A percentile compares a stretch with the other conserved stretches of the same genome.
phyloP scores from a whole-genome alignment of 352 stramenopile genomes.

The Globisporangium spinosum region DNA sequence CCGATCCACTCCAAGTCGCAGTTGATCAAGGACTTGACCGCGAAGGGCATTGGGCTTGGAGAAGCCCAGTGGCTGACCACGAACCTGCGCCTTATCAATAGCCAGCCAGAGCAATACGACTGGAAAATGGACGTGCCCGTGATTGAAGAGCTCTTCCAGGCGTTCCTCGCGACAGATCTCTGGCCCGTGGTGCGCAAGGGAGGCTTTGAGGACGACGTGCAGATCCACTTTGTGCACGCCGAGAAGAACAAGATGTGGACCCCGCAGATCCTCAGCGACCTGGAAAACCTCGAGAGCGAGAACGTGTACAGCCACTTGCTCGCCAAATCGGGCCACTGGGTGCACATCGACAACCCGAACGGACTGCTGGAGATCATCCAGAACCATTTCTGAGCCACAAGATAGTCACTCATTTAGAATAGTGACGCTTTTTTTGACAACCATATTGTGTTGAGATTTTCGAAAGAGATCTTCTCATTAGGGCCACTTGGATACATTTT shows the following conservation, averaged over 20 bases:
- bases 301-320: conserved; percentile 68
- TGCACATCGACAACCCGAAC: conserved; percentile 80
- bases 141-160: conserved; percentile 68
- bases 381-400: conserved; percentile 24
- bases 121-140: conserved; percentile 83
- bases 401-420: background rate
- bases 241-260: conserved; percentile 81
- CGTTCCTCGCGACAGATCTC: conserved; percentile 62
- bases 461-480: background rate
- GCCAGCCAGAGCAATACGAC: conserved; percentile 56
- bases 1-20: conserved; percentile 70
- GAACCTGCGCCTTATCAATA: conserved; percentile 53
- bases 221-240: conserved; percentile 77
- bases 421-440: conserved; percentile 9
- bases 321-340: conserved; percentile 74
- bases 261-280: conserved; percentile 30
- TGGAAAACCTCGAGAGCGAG: conserved; percentile 41
- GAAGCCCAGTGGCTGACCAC: conserved; percentile 83
- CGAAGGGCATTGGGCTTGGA: conserved; percentile 52
- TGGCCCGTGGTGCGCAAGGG: conserved; percentile 52
- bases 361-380: conserved; percentile 72
- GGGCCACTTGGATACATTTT: conserved; percentile 4
- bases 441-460: background rate
- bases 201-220: conserved; percentile 28
- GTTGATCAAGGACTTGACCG: conserved; percentile 56